Base-by-base conservation (phyloP, 345 rosid species). In the Citrus reticulata region DNA sequence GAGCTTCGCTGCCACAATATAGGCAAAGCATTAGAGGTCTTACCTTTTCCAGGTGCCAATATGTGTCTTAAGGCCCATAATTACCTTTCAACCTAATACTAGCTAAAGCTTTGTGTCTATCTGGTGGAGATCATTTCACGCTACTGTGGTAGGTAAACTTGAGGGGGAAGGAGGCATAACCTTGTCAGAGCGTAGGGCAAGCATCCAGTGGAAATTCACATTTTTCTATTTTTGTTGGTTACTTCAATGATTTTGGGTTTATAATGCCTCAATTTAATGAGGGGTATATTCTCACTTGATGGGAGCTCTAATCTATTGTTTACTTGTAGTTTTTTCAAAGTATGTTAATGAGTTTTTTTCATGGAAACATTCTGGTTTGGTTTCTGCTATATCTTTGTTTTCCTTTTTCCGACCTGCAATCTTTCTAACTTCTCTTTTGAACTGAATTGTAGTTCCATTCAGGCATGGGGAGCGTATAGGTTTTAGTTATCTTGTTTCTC, bases 381-480 rank as follows among this genome's bases (percentile, higher is more conserved):
- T 63, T 27, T n/a, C 39, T 55, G 25, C 4, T 67, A 19, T 24
- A 19, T 19, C 3, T 65, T 7, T 25, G 22, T 54, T 76, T 54
- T 49, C 20, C 2, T 40, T 65, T 66, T 68, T 40, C 32, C 55
- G 5, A 3, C 29, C 32, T 10, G 72, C 27, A 30, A 63, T 27
- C 46, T 30, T 61, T 9, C 57, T 75, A 63, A 70, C 34, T 24
- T 27, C n/a, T 80, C 70, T 72, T 29, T 68, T 67, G 60, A 62
- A 58, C 42, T 72, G 27, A 49, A 76, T 77, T 86, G 46, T 88
- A 95, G 99, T 95, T 85, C 95, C 98, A 68, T 95, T 95, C 88
- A 89, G 99, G 86, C 95, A 89, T 72, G 98, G 98, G 14, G 99
- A 95, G 85, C 90, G 98, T 70, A 93, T 95, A 82, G 91, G 97